Percentiles rank a stretch among this genome's conserved stretches.
Conservation (phyloP, 78 protist species). For the Salpingoeca rosetta region DNA sequence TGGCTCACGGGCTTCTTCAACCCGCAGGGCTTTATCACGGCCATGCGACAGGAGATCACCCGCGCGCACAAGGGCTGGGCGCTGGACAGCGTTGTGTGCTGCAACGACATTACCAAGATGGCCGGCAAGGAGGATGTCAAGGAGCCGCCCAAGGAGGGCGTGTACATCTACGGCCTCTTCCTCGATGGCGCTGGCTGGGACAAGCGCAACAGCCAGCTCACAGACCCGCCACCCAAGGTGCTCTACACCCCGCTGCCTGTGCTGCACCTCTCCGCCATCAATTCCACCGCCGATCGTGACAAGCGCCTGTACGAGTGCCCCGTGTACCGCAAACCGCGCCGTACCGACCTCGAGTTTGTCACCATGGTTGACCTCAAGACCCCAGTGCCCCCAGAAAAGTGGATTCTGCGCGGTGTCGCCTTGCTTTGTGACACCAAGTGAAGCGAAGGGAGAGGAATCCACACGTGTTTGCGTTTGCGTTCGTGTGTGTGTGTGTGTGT, state of each 20-base stretch:
- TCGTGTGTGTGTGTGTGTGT: not conserved
- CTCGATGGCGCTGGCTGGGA: conserved; percentile 83
- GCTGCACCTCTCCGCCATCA: conserved; percentile 49
- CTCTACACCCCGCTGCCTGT: conserved; percentile 53
- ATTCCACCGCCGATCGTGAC: not conserved
- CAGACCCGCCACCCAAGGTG: conserved; percentile 57
- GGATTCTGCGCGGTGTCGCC: conserved; percentile 50
- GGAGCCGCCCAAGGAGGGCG: conserved; percentile 60
- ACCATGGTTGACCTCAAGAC: conserved; percentile 46
- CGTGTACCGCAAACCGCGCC: conserved; percentile 49
- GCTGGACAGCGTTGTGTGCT: conserved; percentile 51
- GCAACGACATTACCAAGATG: conserved; percentile 40
- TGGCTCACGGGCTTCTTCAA: conserved; percentile 84
- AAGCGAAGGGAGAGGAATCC: not conserved
- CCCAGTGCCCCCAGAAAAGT: conserved; percentile 32
- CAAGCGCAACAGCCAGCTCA: conserved; percentile 1
- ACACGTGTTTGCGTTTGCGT: not conserved
- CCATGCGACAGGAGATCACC: conserved; percentile 69
- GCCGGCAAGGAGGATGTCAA: conserved; percentile 26
- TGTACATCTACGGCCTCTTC: conserved; percentile 71
- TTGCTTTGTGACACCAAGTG: conserved; percentile 15
- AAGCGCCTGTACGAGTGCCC: conserved; percentile 61
- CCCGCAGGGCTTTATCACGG: conserved; percentile 50
- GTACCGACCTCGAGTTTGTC: conserved; percentile 58
- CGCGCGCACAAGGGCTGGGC: conserved; percentile 73